Evolutionary conservation across 2,329 filamentous ascomycete genomes (phyloP).

Genomic region (Leptodontidium sp.): DNA sequence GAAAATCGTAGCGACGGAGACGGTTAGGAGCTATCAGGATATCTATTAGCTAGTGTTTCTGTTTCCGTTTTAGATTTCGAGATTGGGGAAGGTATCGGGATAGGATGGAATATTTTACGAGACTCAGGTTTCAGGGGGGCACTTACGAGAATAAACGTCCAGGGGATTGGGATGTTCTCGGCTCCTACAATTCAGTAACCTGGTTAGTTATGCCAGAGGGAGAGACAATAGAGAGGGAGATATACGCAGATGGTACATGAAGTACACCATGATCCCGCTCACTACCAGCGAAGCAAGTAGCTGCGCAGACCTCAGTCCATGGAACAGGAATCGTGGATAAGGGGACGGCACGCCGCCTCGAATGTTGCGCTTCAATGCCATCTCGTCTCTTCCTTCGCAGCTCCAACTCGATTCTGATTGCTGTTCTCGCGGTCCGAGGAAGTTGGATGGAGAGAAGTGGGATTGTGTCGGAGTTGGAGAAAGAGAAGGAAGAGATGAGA

Average conservation of each 20-base stretch:
- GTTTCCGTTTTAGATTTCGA: background rate
- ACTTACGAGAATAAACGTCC: constrained; percentile 43
- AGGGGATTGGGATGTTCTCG: constrained; percentile 40
- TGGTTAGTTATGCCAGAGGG: constrained; percentile 4
- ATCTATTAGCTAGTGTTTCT: constrained; percentile 4
- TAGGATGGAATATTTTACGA: background rate
- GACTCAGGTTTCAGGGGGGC: constrained; percentile 13
- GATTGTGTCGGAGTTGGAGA: background rate
- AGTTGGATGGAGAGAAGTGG: background rate
- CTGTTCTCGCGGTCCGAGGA: background rate
- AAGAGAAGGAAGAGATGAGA: constrained; percentile 9
- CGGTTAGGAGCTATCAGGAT: constrained; percentile 35
- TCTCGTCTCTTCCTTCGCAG: constrained; percentile 39
- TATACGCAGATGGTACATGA: constrained; percentile 44
- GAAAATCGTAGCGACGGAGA: constrained; percentile 40
- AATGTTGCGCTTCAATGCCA: constrained; percentile 39
- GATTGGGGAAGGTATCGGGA: no score
- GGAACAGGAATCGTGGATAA: constrained; percentile 43
- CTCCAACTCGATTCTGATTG: background rate
- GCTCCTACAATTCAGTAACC: constrained; percentile 22
- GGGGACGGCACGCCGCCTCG: constrained; percentile 43
- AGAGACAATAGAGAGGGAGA: constrained; percentile 2
- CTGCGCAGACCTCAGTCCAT: constrained; percentile 41
- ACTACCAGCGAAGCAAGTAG: constrained; percentile 39
- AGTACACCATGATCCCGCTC: constrained; percentile 43